These are phyloP conservation scores for Coemansia sp. DNA, from an alignment of 192 early-diverging fungal species.

Conservation along the genomic window DNA sequence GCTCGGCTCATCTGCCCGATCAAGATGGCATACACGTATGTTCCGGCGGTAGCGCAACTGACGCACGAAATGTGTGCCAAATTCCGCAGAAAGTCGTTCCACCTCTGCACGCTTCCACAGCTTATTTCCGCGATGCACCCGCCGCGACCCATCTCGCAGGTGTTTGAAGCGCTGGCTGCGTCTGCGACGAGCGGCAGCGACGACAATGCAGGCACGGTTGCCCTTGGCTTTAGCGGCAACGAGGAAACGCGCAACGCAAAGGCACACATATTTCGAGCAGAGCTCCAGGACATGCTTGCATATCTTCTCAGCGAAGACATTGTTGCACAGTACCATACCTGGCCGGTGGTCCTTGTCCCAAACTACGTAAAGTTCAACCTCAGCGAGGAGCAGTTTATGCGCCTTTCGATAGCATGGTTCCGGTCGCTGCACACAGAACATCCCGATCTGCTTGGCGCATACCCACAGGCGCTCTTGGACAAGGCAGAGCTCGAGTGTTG, in stretches of 20 bases:
- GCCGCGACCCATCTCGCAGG: conserved; percentile 36
- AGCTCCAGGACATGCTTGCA: conserved; percentile 82
- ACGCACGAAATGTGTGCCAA: conserved; percentile 11
- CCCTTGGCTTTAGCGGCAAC: conserved; percentile 1
- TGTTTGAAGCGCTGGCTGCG: conserved; percentile 44
- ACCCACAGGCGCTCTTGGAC: conserved; percentile 43
- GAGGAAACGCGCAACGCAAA: conserved; percentile 17
- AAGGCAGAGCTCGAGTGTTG: conserved; percentile 36
- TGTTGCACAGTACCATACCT: conserved; percentile 82
- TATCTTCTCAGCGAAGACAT: conserved; percentile 75
- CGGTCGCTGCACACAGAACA: conserved; percentile 44
- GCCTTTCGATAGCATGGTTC: conserved; percentile 44
- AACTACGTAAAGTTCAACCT: conserved; percentile 56
- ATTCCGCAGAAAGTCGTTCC: conserved; percentile 18
- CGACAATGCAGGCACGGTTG: conserved; percentile 4
- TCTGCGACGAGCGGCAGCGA: conserved; percentile 40
- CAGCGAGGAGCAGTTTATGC: conserved; percentile 47
- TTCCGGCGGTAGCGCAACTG: conserved; percentile 21
- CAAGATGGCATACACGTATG: conserved; percentile 73
- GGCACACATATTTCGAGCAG: conserved; percentile 58
- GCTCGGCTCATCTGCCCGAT: conserved; percentile 89
- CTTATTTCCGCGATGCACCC: conserved; percentile 41
- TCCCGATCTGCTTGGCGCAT: conserved; percentile 46
- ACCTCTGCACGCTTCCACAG: conserved; percentile 31
- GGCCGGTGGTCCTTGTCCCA: conserved; percentile 64